phyloP scores from a whole-genome alignment of 2,329 filamentous ascomycete species.

The Exophiala aquamarina region DNA sequence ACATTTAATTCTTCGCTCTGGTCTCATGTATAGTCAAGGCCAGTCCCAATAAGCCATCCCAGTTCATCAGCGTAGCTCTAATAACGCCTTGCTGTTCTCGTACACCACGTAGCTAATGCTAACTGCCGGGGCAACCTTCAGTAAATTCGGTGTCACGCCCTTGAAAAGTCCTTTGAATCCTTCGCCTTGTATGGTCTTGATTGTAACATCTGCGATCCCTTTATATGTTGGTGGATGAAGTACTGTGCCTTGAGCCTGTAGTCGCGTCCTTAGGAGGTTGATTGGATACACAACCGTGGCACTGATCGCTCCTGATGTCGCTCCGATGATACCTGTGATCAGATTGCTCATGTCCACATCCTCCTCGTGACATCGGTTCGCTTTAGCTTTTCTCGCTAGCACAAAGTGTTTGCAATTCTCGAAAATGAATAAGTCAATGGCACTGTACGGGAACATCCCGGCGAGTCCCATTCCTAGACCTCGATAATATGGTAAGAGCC shows the following conservation, averaged over 20 bases:
- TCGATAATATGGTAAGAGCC: conserved; percentile 77
- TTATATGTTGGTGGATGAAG: conserved; percentile 88
- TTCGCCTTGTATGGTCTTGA: conserved; percentile 78
- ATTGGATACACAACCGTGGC: conserved; percentile 93
- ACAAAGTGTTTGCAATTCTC: conserved; percentile 83
- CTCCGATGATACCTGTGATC: conserved; percentile 83
- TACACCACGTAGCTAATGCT: conserved; percentile 95
- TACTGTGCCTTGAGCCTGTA: conserved; percentile 93
- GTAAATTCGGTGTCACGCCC: conserved; percentile 87
- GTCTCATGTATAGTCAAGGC: too few species aligned
- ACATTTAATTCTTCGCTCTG: too few species aligned
- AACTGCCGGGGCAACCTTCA: conserved; percentile 94
- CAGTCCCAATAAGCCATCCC: too few species aligned
- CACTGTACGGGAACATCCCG: conserved; percentile 97
- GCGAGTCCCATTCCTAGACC: conserved; percentile 90
- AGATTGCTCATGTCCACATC: conserved; percentile 79
- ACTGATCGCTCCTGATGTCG: conserved; percentile 85
- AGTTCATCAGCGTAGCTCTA: conserved; percentile 50
- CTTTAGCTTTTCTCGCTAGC: conserved; percentile 67
- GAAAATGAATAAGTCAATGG: conserved; percentile 94
- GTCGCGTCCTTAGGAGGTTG: conserved; percentile 84
- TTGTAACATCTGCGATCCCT: conserved; percentile 84
- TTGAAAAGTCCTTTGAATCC: conserved; percentile 87
- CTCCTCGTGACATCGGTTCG: conserved; percentile 73
- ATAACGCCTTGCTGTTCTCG: conserved; percentile 78